Evolutionary conservation across 139 green algal species (phyloP).

Genomic region (Pleodorina starrii): DNA sequence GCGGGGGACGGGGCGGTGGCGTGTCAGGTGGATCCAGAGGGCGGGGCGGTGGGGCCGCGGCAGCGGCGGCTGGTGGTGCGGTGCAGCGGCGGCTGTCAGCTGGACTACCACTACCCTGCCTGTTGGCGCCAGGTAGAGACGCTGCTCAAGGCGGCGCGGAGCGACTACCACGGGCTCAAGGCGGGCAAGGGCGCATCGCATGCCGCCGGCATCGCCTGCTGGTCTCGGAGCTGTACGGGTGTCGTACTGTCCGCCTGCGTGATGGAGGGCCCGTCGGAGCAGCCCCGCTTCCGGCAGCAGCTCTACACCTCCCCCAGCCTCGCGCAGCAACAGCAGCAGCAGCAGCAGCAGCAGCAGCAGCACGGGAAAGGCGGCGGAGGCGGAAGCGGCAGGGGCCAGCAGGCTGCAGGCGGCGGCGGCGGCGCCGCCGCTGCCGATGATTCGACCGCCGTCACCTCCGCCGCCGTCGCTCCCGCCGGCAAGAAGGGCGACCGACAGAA

Average conservation of each 20-base stretch:
- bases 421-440: not conserved
- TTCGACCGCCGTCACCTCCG: not conserved
- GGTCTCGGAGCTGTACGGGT: not conserved
- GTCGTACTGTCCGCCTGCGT: not conserved
- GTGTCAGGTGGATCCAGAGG: not conserved
- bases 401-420: too few relatives aligned
- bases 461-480: not conserved
- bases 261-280: not conserved
- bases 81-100: conserved; percentile 11
- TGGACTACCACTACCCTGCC: conserved; percentile 40
- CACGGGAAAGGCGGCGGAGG: not conserved
- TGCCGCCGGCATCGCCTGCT: not conserved
- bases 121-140: conserved; percentile 33
- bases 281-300: not conserved
- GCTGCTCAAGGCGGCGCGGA: not conserved
- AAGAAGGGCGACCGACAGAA: not conserved
- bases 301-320: not conserved
- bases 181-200: not conserved
- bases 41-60: conserved; percentile 19
- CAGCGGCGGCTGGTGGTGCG: conserved; percentile 29
- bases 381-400: too few relatives aligned
- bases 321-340: not conserved
- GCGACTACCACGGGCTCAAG: conserved; percentile 30
- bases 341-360: not conserved
- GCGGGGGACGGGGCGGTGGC: not conserved